Conservation (phyloP, 306 rosid genomes). For the Macrotyloma uniflorum region DNA sequence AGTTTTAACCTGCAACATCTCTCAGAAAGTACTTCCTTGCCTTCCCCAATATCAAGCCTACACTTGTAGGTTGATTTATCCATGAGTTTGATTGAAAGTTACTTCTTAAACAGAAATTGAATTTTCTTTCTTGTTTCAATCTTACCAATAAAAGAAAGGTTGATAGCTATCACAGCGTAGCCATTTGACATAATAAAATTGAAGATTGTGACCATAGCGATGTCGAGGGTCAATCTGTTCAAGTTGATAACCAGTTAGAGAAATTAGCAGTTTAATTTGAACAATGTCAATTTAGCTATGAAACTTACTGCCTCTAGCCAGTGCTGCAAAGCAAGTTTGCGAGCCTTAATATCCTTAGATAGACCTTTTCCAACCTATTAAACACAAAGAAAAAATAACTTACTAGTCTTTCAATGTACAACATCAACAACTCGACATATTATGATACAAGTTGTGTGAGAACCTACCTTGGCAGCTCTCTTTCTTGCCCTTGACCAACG, state of each 20-base stretch:
- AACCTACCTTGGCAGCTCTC: constrained; percentile 78
- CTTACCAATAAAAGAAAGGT: constrained; percentile 91
- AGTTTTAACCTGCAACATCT: constrained; percentile 67
- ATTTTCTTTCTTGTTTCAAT: constrained; percentile 4
- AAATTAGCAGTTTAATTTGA: constrained; percentile 15
- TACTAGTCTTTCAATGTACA: constrained; percentile 7
- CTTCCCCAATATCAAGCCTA: constrained; percentile 93
- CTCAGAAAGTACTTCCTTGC: constrained; percentile 65
- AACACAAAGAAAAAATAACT: not conserved
- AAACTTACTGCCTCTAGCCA: constrained; percentile 94
- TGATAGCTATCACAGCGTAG: constrained; percentile 76
- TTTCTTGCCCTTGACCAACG: constrained; percentile 85
- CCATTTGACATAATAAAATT: constrained; percentile 80
- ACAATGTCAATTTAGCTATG: not conserved
- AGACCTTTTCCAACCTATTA: constrained; percentile 86
- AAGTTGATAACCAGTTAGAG: constrained; percentile 24
- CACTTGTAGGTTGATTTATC: constrained; percentile 19
- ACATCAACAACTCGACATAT: not conserved
- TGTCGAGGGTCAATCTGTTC: constrained; percentile 94
- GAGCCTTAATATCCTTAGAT: constrained; percentile 78
- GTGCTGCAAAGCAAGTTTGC: constrained; percentile 88
- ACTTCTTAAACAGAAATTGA: constrained; percentile 2
- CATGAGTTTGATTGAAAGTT: constrained; percentile 12
- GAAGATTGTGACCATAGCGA: constrained; percentile 94
- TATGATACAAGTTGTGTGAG: not conserved